Conservation (phyloP, 106 monocot species). For the Dactylorhiza incarnata region DNA sequence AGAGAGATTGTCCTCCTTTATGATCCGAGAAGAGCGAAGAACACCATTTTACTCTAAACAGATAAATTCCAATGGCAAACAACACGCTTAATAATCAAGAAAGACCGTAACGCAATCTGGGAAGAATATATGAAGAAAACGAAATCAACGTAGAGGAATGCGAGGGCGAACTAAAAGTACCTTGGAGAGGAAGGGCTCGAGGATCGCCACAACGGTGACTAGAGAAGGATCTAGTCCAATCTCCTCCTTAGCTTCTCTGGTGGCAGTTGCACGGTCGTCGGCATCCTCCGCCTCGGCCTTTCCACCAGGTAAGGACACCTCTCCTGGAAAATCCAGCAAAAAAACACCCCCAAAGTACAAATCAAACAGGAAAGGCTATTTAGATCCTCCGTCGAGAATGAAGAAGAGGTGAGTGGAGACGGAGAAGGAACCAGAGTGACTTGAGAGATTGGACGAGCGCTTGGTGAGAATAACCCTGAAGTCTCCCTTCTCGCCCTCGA, state of each 20-base stretch:
- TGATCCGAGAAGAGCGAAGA: too few relatives aligned
- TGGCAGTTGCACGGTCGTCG: conserved; percentile 39
- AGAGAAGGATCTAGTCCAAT: conserved; percentile 46
- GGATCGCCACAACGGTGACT: conserved; percentile 27
- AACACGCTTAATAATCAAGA: background rate
- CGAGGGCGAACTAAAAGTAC: conserved; percentile 9
- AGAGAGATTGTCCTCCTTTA: too few relatives aligned
- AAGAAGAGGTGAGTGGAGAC: background rate
- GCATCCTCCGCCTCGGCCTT: conserved; percentile 55
- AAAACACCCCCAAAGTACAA: background rate
- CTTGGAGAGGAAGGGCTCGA: conserved; percentile 47
- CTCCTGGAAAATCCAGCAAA: conserved; percentile 36
- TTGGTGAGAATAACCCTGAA: conserved; percentile 88
- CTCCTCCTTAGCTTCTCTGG: conserved; percentile 53
- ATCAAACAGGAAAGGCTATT: background rate
- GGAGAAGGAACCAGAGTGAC: conserved; percentile 50
- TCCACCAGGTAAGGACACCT: conserved; percentile 74
- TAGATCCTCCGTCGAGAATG: background rate
- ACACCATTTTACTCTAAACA: too few relatives aligned
- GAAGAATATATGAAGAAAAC: background rate
- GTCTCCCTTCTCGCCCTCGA: conserved; percentile 59
- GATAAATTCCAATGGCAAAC: too few relatives aligned
- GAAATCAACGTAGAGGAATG: too few relatives aligned
- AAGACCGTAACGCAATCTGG: background rate
- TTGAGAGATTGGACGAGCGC: conserved; percentile 61